A percentile compares a stretch with the other conserved stretches of the same genome.
Evolutionary conservation across 306 rosid genomes (phyloP).

Genomic region (Amphicarpaea edgeworthii): DNA sequence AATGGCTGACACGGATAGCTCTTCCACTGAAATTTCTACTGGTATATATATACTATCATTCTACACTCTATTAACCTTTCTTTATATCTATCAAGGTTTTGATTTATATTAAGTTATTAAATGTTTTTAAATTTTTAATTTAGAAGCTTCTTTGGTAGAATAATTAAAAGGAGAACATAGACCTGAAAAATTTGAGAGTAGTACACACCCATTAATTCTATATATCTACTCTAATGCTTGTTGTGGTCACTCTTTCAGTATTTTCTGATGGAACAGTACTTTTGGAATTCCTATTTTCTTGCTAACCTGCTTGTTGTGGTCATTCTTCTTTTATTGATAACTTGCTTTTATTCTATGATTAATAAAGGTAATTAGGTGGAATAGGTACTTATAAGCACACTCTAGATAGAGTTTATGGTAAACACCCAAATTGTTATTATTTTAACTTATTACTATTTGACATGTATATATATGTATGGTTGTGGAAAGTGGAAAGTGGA

Average conservation of each 20-base stretch:
- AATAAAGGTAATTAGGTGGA: not conserved
- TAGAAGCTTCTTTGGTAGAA: not conserved
- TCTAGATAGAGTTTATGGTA: not conserved
- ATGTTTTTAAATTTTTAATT: too few relatives aligned
- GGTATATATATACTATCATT: conserved; percentile 49
- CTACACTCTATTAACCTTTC: not conserved
- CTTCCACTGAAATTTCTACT: conserved; percentile 48
- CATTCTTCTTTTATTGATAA: not conserved
- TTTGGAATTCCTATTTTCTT: not conserved
- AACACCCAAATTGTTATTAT: not conserved
- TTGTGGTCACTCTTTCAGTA: not conserved
- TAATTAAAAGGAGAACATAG: not conserved
- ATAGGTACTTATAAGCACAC: not conserved
- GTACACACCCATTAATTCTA: not conserved
- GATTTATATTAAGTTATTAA: not conserved
- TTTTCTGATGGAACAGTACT: not conserved
- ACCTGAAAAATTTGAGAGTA: not conserved
- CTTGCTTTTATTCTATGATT: not conserved
- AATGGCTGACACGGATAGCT: conserved; percentile 61
- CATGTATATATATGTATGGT: not conserved
- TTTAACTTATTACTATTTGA: not conserved
- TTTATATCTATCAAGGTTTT: not conserved
- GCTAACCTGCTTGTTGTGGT: not conserved
- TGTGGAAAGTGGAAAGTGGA: conserved; percentile 7
- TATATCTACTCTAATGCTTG: not conserved